Evolutionary conservation across 1,284 basidiomycete species (phyloP).

Genomic region (Ustilago shanxiensis): DNA sequence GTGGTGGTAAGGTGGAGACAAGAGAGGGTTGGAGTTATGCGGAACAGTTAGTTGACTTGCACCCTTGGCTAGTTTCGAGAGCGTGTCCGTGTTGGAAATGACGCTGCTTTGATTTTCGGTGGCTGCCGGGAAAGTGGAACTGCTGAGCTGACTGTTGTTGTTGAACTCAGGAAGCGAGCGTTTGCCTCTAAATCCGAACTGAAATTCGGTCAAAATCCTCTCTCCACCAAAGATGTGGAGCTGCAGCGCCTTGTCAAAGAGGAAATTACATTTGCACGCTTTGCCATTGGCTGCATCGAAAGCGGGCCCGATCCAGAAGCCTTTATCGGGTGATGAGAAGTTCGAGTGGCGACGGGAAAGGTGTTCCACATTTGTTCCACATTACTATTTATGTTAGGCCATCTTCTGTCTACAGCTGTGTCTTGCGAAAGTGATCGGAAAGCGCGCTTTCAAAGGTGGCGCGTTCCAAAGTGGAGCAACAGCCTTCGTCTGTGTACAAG

Average conservation of each 20-base stretch:
- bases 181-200: conserved; percentile 26
- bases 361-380: not conserved
- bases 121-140: conserved; percentile 16
- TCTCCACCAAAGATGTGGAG: conserved; percentile 5
- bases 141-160: conserved; percentile 2
- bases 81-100: conserved; percentile 8
- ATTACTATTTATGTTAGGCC: not conserved
- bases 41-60: conserved; percentile 2
- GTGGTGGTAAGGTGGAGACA: conserved; percentile 4
- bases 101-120: conserved; percentile 23
- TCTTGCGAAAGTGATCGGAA: conserved; percentile 25
- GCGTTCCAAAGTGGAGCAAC: conserved; percentile 44
- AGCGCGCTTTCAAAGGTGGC: conserved; percentile 30
- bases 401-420: not conserved
- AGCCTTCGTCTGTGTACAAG: not conserved
- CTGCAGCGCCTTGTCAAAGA: not conserved
- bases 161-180: not conserved
- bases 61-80: not conserved
- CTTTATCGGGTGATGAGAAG: not conserved
- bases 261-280: conserved; percentile 31
- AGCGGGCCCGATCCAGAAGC: not conserved
- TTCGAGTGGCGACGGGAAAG: not conserved
- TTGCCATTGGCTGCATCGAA: conserved; percentile 33
- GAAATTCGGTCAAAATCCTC: conserved; percentile 8
- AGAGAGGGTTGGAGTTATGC: not conserved